Evolutionary conservation across 176 grass and related monocot species (phyloP).

Genomic region (Rhipidocladum racemiflorum): DNA sequence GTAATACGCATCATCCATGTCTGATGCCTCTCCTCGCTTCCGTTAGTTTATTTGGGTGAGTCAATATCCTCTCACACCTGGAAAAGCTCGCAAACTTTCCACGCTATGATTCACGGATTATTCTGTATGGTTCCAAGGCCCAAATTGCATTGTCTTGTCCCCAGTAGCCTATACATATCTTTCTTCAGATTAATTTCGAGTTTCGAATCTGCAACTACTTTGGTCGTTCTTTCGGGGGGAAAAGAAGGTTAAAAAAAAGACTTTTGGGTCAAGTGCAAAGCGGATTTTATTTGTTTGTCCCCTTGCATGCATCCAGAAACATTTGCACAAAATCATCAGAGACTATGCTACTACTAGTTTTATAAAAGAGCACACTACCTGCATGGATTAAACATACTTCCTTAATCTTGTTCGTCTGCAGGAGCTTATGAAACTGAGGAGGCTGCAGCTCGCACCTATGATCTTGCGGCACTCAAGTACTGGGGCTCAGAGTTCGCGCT

Average conservation of each 20-base stretch:
- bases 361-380: not conserved
- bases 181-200: not conserved
- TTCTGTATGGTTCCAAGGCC: not conserved
- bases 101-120: slow-evolving; percentile 26
- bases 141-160: slow-evolving; percentile 23
- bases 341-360: not conserved
- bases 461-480: slow-evolving; percentile 82
- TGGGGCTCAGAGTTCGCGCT: slow-evolving; percentile 44
- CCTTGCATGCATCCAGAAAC: not conserved
- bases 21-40: slow-evolving; percentile 30
- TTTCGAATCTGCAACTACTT: not conserved
- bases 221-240: not conserved
- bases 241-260: not conserved
- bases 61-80: slow-evolving; percentile 31
- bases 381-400: not conserved
- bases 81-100: slow-evolving; percentile 31
- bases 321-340: not conserved
- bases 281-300: not conserved
- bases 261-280: slow-evolving; percentile 8
- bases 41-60: slow-evolving; percentile 87
- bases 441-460: slow-evolving; percentile 66
- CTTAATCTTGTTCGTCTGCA: not conserved
- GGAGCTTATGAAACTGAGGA: slow-evolving; percentile 62
- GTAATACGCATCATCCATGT: slow-evolving; percentile 37
- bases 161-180: not conserved